Percentiles rank a stretch among this genome's conserved stretches.
Evolutionary conservation across 1,284 basidiomycete species (phyloP).

Genomic region (Ganoderma sp.): DNA sequence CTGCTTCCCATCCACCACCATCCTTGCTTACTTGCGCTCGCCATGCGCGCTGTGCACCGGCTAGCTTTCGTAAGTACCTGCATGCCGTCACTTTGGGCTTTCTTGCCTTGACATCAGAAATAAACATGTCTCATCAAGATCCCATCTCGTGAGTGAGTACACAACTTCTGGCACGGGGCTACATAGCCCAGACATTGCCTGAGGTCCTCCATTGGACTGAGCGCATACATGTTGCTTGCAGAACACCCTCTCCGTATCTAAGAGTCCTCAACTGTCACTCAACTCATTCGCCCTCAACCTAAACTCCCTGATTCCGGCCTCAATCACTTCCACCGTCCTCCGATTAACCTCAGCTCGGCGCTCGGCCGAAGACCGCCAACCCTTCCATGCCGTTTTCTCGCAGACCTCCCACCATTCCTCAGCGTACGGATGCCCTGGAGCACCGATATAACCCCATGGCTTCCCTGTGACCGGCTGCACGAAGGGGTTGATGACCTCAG

Average conservation of each 20-base stretch:
- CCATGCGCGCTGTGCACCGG: background rate
- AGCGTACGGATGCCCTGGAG: conserved; percentile 56
- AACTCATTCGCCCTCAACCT: conserved; percentile 7
- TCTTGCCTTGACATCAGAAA: background rate
- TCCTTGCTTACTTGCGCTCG: background rate
- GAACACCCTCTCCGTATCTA: background rate
- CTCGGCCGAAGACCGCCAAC: conserved; percentile 40
- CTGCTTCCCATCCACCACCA: background rate
- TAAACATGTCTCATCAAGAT: background rate
- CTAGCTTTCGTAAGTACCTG: background rate
- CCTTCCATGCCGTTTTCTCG: conserved; percentile 52
- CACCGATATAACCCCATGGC: conserved; percentile 62
- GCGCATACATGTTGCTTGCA: conserved; percentile 1
- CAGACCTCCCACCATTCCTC: conserved; percentile 55
- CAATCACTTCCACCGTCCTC: conserved; percentile 31
- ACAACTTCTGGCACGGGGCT: background rate
- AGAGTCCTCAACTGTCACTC: background rate
- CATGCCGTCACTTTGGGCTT: background rate
- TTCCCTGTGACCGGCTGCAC: conserved; percentile 60
- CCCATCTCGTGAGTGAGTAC: background rate
- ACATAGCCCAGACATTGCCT: too few species aligned
- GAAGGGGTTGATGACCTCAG: conserved; percentile 54
- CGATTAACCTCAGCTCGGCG: conserved; percentile 32
- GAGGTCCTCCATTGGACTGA: background rate
- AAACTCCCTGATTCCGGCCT: conserved; percentile 19